phyloP scores from a whole-genome alignment of 768 basidiomycete genomes.

The Mycena polygramma region DNA sequence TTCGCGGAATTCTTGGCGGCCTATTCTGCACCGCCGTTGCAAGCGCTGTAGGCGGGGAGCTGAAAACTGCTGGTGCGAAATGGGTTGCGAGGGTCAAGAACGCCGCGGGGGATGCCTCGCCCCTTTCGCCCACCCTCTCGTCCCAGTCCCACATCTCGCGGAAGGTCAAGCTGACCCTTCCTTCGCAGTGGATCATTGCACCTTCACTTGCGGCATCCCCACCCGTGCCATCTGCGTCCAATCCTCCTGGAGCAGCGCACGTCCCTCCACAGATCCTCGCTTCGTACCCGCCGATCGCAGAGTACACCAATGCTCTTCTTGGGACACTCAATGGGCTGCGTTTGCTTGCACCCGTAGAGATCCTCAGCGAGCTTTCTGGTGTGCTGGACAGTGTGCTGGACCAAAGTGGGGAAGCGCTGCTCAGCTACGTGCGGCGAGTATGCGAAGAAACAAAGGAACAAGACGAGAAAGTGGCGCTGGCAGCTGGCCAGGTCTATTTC shows the following conservation, averaged over 20 bases:
- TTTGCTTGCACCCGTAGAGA: constrained; percentile 77
- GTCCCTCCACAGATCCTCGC: constrained; percentile 80
- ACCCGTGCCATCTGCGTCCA: constrained; percentile 42
- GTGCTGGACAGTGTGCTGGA: constrained; percentile 68
- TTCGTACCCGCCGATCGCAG: constrained; percentile 82
- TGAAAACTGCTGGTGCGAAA: constrained; percentile 55
- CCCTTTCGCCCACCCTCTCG: constrained; percentile 33
- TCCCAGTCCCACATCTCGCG: constrained; percentile 24
- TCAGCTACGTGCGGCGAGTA: constrained; percentile 56
- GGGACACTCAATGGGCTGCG: constrained; percentile 85
- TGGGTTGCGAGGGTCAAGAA: constrained; percentile 51
- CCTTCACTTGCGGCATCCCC: constrained; percentile 50
- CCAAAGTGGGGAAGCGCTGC: constrained; percentile 58
- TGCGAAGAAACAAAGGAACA: constrained; percentile 43
- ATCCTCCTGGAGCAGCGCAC: constrained; percentile 58
- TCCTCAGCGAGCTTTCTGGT: constrained; percentile 62
- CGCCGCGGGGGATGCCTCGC: constrained; percentile 31
- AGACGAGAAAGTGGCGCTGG: constrained; percentile 53
- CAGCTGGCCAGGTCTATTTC: constrained; percentile 70
- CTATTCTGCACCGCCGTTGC: constrained; percentile 77
- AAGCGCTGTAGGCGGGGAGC: constrained; percentile 65
- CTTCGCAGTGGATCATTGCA: constrained; percentile 67
- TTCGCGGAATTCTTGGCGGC: constrained; percentile 75
- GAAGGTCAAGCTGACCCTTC: constrained; percentile 45
- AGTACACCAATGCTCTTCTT: constrained; percentile 78